Base-by-base conservation (phyloP, 2,329 filamentous ascomycete genomes). In the Botryotinia globosa region DNA sequence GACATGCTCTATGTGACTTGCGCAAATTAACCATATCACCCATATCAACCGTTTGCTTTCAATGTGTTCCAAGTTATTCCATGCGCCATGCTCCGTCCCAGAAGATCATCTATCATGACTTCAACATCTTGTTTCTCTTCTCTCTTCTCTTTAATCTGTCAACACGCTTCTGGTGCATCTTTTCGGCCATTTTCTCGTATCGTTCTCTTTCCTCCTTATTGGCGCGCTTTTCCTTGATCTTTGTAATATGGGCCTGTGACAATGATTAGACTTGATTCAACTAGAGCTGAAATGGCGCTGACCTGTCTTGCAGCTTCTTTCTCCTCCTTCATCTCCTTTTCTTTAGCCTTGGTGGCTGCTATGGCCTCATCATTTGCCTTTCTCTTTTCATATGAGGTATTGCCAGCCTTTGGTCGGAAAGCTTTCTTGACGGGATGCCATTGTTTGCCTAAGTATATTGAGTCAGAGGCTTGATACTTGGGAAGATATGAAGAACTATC, bases 161-260 rank as follows among this genome's bases (percentile, higher is more conserved):
- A 20, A 98, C 91, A 74, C 94, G 88, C 87, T 97, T 98, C 83
- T 89, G 90, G 85, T 98, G 95, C 96, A 99, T 98, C 85, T 96
- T 98, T 84, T 94, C 93, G 32, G 94, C 95, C 89, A 99, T 89
- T 85, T 94, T 93, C 82, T 94, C 93, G 81, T 95, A 98, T 77
- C 95, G 87, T 80, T 94, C 94, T 83, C 92, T 94, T 85, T 98
- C 96, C 79, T 94, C 94, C 87, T 98, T 98, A 69, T 91, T 92
- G 32, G 90, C 91, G 77, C 93, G 89, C 83, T 92, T 94, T 76
- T 97, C 94, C 80, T 92, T 94, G 80, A 98, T 92, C 18, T 87
- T 87, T 80, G 94, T 88, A 71, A 96, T 89, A 77, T 90, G 90
- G 80, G 88, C 87, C 93, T 97, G 80, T 71, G 76, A 56, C 16